A percentile compares a stretch with the other conserved stretches of the same genome.
phyloP scores from a whole-genome alignment of 768 basidiomycete species.

The Mycena galericulata region DNA sequence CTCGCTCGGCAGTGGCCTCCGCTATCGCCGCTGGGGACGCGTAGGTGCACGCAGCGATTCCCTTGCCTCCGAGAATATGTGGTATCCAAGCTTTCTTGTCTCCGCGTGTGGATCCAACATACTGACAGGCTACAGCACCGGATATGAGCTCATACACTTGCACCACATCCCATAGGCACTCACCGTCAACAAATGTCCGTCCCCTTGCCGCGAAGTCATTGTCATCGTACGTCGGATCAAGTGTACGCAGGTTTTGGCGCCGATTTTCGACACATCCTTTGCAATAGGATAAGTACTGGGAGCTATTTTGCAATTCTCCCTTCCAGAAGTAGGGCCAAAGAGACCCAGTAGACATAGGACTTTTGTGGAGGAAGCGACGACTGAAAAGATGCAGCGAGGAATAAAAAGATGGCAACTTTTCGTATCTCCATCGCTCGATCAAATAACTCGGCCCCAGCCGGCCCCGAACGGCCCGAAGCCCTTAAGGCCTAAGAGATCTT shows the following conservation, averaged over 20 bases:
- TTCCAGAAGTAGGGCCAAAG: neutral
- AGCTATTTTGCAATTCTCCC: neutral
- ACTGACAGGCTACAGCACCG: neutral
- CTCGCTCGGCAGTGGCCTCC: neutral
- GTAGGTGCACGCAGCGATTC: neutral
- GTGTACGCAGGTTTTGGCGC: too few species aligned
- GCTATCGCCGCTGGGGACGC: conserved; percentile 5
- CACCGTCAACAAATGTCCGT: neutral
- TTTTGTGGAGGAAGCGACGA: too few species aligned
- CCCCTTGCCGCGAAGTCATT: neutral
- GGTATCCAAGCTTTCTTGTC: conserved; percentile 10
- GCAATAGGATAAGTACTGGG: neutral
- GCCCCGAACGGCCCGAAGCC: too few species aligned
- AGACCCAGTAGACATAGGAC: too few species aligned
- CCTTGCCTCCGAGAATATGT: conserved; percentile 19
- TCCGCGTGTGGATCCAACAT: neutral
- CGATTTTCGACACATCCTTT: neutral
- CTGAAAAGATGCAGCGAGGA: too few species aligned
- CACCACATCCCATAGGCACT: neutral
- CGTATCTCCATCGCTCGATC: too few species aligned
- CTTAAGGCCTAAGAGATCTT: too few species aligned
- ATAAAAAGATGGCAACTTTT: too few species aligned
- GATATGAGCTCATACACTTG: too few species aligned
- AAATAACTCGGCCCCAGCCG: too few species aligned
- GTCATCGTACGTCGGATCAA: neutral